These are phyloP conservation scores for Aspergillus sp. DNA, from an alignment of 2,329 filamentous ascomycete genomes.

Conservation along the genomic window DNA sequence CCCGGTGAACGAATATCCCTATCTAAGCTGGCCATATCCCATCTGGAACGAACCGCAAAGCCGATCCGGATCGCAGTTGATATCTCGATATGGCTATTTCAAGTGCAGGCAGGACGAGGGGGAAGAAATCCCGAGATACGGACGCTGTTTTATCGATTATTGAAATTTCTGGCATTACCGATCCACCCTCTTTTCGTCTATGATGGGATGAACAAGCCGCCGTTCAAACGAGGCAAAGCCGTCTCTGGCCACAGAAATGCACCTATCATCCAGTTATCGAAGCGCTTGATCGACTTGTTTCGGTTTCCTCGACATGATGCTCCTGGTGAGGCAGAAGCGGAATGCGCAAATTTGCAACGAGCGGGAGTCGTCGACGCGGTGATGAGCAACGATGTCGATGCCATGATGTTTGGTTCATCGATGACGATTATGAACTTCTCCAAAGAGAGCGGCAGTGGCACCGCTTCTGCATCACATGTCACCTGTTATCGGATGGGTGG, in stretches of 20 bases:
- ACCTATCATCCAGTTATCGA: slow-evolving; percentile 65
- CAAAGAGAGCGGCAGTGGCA: slow-evolving; percentile 58
- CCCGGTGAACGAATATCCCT: slow-evolving; percentile 70
- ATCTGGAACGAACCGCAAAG: slow-evolving; percentile 59
- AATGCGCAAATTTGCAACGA: slow-evolving; percentile 79
- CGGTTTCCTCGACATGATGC: slow-evolving; percentile 78
- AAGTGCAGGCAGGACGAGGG: slow-evolving; percentile 75
- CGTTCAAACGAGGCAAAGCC: slow-evolving; percentile 78
- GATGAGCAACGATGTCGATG: slow-evolving; percentile 92
- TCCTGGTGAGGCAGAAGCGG: slow-evolving; percentile 90
- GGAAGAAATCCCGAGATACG: slow-evolving; percentile 84
- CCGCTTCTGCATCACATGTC: slow-evolving; percentile 66
- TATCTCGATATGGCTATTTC: slow-evolving; percentile 95
- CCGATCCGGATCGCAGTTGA: slow-evolving; percentile 86
- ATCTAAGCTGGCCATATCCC: slow-evolving; percentile 70
- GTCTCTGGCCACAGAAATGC: slow-evolving; percentile 45
- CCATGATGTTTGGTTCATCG: slow-evolving; percentile 90
- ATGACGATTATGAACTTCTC: slow-evolving; percentile 76
- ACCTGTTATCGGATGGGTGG: slow-evolving; percentile 59
- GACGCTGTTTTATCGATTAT: slow-evolving; percentile 84
- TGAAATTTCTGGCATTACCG: slow-evolving; percentile 66
- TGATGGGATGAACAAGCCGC: slow-evolving; percentile 75
- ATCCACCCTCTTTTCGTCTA: slow-evolving; percentile 86
- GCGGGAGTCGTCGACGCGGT: slow-evolving; percentile 84
- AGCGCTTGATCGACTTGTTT: slow-evolving; percentile 74